These are phyloP conservation scores for Epichloe aotearoae DNA, from an alignment of 2,329 filamentous ascomycete genomes.

Conservation along the genomic window DNA sequence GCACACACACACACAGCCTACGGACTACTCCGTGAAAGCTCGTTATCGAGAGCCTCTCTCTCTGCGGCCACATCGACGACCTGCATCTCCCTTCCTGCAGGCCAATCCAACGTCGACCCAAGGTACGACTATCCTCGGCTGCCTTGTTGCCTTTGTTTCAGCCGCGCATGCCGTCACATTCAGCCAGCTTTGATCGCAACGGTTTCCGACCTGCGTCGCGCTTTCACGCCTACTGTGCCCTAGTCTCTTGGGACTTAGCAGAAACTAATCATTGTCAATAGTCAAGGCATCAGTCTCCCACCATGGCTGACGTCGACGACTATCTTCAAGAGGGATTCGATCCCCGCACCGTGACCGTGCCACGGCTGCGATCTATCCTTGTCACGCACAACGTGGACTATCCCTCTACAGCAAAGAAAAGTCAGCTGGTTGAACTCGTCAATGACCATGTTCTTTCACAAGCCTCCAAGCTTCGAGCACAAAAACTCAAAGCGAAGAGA, in stretches of 20 bases:
- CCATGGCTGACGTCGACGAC: conserved; percentile 57
- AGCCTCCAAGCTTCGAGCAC: conserved; percentile 60
- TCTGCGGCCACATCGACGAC: conserved; percentile 5
- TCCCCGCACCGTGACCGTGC: conserved; percentile 68
- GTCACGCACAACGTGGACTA: conserved; percentile 80
- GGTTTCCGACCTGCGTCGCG: not conserved
- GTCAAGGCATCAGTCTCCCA: not conserved
- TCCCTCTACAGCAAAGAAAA: conserved; percentile 82
- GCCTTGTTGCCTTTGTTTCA: conserved; percentile 3
- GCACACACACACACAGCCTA: not conserved
- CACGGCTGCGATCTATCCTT: conserved; percentile 78
- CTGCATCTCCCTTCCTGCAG: conserved; percentile 1
- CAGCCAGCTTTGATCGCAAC: not conserved
- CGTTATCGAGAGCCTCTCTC: not conserved
- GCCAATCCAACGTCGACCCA: not conserved
- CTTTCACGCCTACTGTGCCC: not conserved
- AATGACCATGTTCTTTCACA: conserved; percentile 66
- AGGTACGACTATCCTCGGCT: conserved; percentile 1
- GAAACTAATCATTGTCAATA: conserved; percentile 3
- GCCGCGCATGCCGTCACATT: not conserved
- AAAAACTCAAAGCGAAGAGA: conserved; percentile 66
- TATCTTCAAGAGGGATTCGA: conserved; percentile 87
- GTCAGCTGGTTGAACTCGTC: conserved; percentile 74
- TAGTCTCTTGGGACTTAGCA: not conserved
- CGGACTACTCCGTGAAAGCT: not conserved